These are phyloP conservation scores for Cutaneotrichosporon sp. DNA, from an alignment of 1,284 basidiomycete species.

Conservation along the genomic window DNA sequence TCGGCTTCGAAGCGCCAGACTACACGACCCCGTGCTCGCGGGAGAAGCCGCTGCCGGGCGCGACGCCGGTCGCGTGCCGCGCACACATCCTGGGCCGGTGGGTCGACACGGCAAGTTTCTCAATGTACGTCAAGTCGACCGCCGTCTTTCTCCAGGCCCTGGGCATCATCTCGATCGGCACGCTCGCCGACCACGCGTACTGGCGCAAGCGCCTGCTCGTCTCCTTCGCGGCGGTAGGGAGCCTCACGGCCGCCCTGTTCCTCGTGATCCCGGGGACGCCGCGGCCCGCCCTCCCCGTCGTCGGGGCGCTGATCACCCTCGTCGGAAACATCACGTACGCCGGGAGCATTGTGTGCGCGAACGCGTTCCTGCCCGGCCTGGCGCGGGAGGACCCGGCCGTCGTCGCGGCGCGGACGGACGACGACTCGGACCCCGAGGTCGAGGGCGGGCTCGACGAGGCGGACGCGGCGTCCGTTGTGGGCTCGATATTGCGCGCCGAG, in stretches of 20 bases:
- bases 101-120: conserved; percentile 85
- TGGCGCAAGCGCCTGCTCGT: conserved; percentile 76
- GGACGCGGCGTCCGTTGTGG: neutral
- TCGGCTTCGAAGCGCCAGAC: conserved; percentile 45
- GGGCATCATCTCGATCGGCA: conserved; percentile 85
- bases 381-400: conserved; percentile 65
- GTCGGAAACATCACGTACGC: conserved; percentile 80
- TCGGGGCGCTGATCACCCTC: conserved; percentile 69
- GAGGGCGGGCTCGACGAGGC: neutral
- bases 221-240: conserved; percentile 70
- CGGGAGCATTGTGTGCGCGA: conserved; percentile 80
- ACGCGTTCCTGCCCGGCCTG: conserved; percentile 78
- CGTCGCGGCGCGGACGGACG: conserved; percentile 55
- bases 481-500: neutral
- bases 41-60: conserved; percentile 14
- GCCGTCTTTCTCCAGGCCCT: conserved; percentile 84
- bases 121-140: conserved; percentile 79
- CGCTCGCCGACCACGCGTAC: conserved; percentile 78
- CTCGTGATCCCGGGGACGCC: conserved; percentile 70
- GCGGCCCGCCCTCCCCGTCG: conserved; percentile 62
- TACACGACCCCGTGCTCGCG: conserved; percentile 32
- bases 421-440: too few species aligned
- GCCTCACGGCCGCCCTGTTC: conserved; percentile 67
- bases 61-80: conserved; percentile 36
- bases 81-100: conserved; percentile 60